phyloP scores from a whole-genome alignment of 2,329 filamentous ascomycete genomes.

The Penicillium sp. region DNA sequence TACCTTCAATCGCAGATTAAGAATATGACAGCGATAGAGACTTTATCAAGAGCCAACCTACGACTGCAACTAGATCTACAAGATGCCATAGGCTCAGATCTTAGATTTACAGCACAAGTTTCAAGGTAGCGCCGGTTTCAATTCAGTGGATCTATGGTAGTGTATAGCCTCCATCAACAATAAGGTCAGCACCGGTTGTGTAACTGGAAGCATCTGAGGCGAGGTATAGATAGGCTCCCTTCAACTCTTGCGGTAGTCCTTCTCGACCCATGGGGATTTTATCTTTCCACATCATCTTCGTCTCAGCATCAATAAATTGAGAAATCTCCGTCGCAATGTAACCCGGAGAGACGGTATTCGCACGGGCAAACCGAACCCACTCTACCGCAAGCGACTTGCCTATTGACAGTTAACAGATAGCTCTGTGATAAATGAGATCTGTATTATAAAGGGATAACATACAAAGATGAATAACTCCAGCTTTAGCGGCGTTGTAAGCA shows the following conservation, averaged over 20 bases:
- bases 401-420: constrained; percentile 28
- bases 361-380: constrained; percentile 73
- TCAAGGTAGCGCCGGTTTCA: not conserved
- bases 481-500: constrained; percentile 73
- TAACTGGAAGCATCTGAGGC: constrained; percentile 81
- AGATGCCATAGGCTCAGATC: not conserved
- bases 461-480: constrained; percentile 55
- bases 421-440: not conserved
- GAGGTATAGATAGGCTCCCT: constrained; percentile 79
- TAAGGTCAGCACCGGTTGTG: constrained; percentile 72
- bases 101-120: not conserved
- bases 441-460: constrained; percentile 14
- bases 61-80: no score
- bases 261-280: constrained; percentile 81
- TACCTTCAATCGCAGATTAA: not conserved
- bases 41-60: no score
- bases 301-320: constrained; percentile 63
- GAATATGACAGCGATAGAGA: no score
- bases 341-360: constrained; percentile 71
- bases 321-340: constrained; percentile 76
- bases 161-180: constrained; percentile 72
- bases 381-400: constrained; percentile 72
- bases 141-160: not conserved
- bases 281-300: constrained; percentile 71
- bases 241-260: constrained; percentile 71